Conservation (phyloP, 2,329 filamentous ascomycete species). For the Graphiopsis chlorocephala region DNA sequence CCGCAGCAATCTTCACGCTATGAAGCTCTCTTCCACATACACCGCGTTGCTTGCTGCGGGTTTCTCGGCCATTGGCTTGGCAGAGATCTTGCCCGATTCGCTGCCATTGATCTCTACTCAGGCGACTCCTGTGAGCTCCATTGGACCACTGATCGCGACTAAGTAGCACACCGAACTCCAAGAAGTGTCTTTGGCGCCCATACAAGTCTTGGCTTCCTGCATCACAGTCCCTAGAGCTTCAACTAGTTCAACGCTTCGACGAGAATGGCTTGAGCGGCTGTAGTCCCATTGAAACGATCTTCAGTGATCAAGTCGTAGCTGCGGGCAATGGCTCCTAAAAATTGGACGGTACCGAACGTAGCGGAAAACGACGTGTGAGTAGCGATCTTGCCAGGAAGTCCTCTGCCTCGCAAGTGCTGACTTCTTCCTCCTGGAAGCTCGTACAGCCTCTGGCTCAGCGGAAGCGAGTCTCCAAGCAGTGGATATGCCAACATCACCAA, state of each 20-base stretch:
- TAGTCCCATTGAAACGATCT: neutral
- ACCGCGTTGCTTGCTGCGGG: neutral
- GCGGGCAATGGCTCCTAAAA: neutral
- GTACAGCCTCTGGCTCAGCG: slow-evolving; percentile 1
- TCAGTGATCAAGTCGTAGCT: neutral
- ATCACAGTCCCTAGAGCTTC: neutral
- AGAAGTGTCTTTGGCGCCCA: neutral
- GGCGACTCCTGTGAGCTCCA: neutral
- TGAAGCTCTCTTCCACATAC: neutral
- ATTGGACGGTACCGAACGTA: neutral
- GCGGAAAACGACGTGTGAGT: neutral
- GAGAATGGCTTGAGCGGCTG: neutral
- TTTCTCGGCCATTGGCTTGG: neutral
- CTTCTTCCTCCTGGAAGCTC: neutral
- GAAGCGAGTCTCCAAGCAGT: neutral
- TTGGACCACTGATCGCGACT: neutral
- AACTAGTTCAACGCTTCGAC: neutral
- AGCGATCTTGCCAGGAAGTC: neutral
- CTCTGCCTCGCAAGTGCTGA: neutral
- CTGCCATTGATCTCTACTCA: neutral
- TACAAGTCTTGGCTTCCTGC: neutral
- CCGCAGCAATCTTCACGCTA: neutral
- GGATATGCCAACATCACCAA: neutral
- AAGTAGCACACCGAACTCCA: neutral
- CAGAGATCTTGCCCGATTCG: neutral